A percentile compares a stretch with the other conserved stretches of the same genome.
Conservation (phyloP, 2,329 filamentous ascomycete genomes). For the Boeremia lycopersici region DNA sequence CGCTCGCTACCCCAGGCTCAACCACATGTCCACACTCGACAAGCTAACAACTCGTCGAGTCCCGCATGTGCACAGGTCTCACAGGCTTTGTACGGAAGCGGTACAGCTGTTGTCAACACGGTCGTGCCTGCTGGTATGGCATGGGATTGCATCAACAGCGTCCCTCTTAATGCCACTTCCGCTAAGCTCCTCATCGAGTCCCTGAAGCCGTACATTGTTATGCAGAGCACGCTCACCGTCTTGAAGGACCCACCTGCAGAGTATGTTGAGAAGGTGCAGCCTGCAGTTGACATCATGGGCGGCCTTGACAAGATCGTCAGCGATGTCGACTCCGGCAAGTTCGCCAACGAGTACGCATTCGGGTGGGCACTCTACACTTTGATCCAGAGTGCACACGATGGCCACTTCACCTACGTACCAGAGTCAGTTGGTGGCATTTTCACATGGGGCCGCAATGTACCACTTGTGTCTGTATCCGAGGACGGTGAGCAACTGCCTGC, state of each 20-base stretch:
- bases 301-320: slow-evolving; percentile 49
- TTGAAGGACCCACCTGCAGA: slow-evolving; percentile 54
- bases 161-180: slow-evolving; percentile 52
- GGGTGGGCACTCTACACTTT: slow-evolving; percentile 60
- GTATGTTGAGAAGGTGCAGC: slow-evolving; percentile 54
- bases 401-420: slow-evolving; percentile 64
- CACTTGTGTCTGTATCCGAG: slow-evolving; percentile 64
- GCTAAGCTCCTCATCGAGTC: slow-evolving; percentile 48
- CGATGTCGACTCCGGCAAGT: slow-evolving; percentile 45
- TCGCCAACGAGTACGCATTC: slow-evolving; percentile 52
- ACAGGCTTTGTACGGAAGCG: slow-evolving; percentile 33
- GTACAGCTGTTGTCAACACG: slow-evolving; percentile 17
- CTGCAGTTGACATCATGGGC: slow-evolving; percentile 51
- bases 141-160: slow-evolving; percentile 52
- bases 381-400: slow-evolving; percentile 65
- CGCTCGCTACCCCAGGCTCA: slow-evolving; percentile 18
- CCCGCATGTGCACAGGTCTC: slow-evolving; percentile 44
- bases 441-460: slow-evolving; percentile 54
- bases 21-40: slow-evolving; percentile 27
- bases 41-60: slow-evolving; percentile 30
- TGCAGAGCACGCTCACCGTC: slow-evolving; percentile 54
- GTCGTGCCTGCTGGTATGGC: slow-evolving; percentile 52
- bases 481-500: slow-evolving; percentile 65
- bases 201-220: slow-evolving; percentile 52
- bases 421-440: slow-evolving; percentile 60